Conservation (phyloP, 345 rosid genomes). For the Rhodomyrtus tomentosa region DNA sequence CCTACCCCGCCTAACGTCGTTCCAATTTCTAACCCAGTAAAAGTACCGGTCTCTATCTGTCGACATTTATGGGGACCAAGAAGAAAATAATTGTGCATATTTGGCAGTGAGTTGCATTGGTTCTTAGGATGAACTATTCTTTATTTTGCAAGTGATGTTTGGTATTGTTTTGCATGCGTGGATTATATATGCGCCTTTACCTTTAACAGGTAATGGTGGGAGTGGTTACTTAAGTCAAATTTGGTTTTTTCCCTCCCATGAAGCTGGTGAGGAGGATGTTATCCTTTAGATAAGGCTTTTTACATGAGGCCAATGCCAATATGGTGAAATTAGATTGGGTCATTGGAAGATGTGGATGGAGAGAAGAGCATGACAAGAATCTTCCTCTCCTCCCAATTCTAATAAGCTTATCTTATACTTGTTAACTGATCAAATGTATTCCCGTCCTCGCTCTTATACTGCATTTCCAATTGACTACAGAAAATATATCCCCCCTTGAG, state of each 20-base stretch:
- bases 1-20: not conserved
- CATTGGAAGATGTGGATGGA: not conserved
- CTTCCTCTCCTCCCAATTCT: not conserved
- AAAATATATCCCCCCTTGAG: not conserved
- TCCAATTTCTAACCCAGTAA: not conserved
- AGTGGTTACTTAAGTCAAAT: not conserved
- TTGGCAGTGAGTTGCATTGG: not conserved
- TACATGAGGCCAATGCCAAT: not conserved
- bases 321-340: not conserved
- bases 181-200: not conserved
- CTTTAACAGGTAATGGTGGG: not conserved
- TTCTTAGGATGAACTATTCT: not conserved
- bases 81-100: not conserved
- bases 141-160: not conserved
- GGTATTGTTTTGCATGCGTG: not conserved
- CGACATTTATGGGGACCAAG: not conserved
- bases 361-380: not conserved
- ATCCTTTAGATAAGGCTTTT: not conserved
- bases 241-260: not conserved
- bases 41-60: not conserved
- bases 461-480: not conserved
- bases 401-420: not conserved
- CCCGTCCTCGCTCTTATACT: not conserved
- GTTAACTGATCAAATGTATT: not conserved
- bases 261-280: not conserved